These are phyloP conservation scores for Rugosomyces carneus DNA, from an alignment of 1,284 basidiomycete genomes.

Conservation along the genomic window DNA sequence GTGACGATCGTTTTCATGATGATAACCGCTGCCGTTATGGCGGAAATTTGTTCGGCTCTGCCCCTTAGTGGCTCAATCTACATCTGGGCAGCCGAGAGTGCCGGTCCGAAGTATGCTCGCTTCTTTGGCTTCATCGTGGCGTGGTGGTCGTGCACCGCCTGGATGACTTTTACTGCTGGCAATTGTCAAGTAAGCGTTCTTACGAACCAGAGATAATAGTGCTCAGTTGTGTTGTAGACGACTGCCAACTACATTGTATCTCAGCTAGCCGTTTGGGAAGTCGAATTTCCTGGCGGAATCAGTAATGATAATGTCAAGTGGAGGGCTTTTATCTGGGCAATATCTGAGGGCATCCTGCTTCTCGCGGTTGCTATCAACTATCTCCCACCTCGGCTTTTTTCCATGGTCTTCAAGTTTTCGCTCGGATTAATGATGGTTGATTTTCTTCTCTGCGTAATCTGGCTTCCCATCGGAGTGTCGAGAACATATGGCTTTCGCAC, in stretches of 20 bases:
- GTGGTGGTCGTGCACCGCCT: constrained; percentile 85
- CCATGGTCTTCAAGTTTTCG: constrained; percentile 68
- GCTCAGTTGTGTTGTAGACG: constrained; percentile 38
- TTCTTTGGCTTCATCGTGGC: constrained; percentile 85
- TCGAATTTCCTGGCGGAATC: constrained; percentile 74
- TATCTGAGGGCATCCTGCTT: constrained; percentile 66
- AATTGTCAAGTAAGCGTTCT: constrained; percentile 62
- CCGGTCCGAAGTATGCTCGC: constrained; percentile 74
- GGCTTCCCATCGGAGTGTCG: constrained; percentile 83
- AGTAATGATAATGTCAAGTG: constrained; percentile 70
- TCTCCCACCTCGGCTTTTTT: constrained; percentile 70
- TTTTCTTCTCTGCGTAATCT: constrained; percentile 79
- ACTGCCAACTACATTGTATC: constrained; percentile 83
- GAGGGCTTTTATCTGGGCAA: constrained; percentile 75
- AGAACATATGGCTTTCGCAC: constrained; percentile 79
- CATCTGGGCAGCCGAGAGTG: constrained; percentile 86
- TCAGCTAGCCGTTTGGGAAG: constrained; percentile 70
- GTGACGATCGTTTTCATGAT: constrained; percentile 78
- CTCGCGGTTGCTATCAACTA: constrained; percentile 76
- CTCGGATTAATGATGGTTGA: constrained; percentile 72
- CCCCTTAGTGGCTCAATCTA: constrained; percentile 86
- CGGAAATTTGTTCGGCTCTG: constrained; percentile 82
- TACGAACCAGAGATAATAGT: background rate
- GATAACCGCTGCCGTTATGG: constrained; percentile 79
- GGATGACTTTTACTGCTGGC: constrained; percentile 84